These are phyloP conservation scores for Plasmodium gaboni DNA, from an alignment of 169 alveolate species.

Conservation along the genomic window DNA sequence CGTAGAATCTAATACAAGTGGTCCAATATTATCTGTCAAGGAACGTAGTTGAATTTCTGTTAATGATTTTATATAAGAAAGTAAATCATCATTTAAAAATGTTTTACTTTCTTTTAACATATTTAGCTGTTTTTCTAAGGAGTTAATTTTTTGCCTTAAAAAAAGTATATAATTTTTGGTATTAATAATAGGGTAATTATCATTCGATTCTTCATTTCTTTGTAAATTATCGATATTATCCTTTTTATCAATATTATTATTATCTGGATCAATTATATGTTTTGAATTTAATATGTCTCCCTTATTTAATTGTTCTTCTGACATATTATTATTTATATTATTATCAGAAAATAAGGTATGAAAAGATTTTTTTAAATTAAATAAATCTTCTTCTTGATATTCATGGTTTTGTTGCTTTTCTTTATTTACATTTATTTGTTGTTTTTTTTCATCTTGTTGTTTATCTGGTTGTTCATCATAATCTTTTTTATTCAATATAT, in stretches of 20 bases:
- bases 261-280: slow-evolving; percentile 3
- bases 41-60: slow-evolving; percentile 84
- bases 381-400: slow-evolving; percentile 1
- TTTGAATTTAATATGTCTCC: slow-evolving; percentile 26
- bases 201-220: no score
- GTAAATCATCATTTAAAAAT: slow-evolving; percentile 78
- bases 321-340: not conserved
- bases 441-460: no score
- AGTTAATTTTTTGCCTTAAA: slow-evolving; percentile 57
- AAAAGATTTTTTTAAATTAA: slow-evolving; percentile 61
- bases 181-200: slow-evolving; percentile 59
- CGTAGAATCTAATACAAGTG: slow-evolving; percentile 87
- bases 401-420: no score
- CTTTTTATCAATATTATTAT: not conserved
- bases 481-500: slow-evolving; percentile 23
- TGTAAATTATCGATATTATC: not conserved
- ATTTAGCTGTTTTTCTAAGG: slow-evolving; percentile 64
- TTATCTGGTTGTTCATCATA: no score
- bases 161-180: slow-evolving; percentile 64
- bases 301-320: not conserved
- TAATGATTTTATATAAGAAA: slow-evolving; percentile 80
- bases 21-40: slow-evolving; percentile 82
- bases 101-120: slow-evolving; percentile 43
- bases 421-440: no score
- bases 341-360: slow-evolving; percentile 37